These are phyloP conservation scores for Rhizophora mangle DNA, from an alignment of 345 rosid species.

Conservation along the genomic window DNA sequence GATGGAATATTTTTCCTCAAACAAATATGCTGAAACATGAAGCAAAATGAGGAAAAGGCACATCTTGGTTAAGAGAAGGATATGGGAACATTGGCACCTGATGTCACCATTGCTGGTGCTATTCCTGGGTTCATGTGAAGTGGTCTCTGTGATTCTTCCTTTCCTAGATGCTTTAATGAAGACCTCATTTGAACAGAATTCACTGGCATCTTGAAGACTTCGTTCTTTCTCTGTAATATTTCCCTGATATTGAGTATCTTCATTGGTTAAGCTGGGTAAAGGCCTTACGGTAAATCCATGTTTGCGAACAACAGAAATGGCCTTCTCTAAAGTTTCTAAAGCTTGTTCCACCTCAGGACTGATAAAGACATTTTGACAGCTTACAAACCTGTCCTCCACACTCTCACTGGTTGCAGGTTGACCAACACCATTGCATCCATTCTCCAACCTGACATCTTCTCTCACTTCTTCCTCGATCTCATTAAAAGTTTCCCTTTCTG, in stretches of 20 bases:
- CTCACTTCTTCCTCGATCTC: slow-evolving; percentile 70
- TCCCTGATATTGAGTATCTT: slow-evolving; percentile 31
- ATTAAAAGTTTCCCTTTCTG: slow-evolving; percentile 29
- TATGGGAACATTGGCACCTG: slow-evolving; percentile 31
- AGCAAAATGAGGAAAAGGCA: neutral
- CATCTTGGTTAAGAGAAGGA: neutral
- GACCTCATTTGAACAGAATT: slow-evolving; percentile 28
- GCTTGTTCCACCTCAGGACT: slow-evolving; percentile 75
- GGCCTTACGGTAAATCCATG: slow-evolving; percentile 30
- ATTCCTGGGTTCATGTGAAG: slow-evolving; percentile 30
- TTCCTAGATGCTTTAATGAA: slow-evolving; percentile 25
- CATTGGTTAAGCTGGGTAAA: slow-evolving; percentile 26
- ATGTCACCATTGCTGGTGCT: slow-evolving; percentile 25
- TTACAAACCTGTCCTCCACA: slow-evolving; percentile 15
- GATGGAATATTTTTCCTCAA: neutral
- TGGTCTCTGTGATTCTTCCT: slow-evolving; percentile 33
- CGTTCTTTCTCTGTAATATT: slow-evolving; percentile 18
- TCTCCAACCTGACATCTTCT: slow-evolving; percentile 23
- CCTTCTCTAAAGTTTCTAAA: slow-evolving; percentile 68
- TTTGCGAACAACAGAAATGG: slow-evolving; percentile 49
- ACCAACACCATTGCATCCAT: slow-evolving; percentile 9
- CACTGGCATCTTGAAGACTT: slow-evolving; percentile 17
- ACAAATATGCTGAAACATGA: neutral
- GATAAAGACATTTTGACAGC: slow-evolving; percentile 30
- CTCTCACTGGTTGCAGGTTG: slow-evolving; percentile 11